Conservation (phyloP, 768 basidiomycete genomes). For the Epithele typhae region DNA sequence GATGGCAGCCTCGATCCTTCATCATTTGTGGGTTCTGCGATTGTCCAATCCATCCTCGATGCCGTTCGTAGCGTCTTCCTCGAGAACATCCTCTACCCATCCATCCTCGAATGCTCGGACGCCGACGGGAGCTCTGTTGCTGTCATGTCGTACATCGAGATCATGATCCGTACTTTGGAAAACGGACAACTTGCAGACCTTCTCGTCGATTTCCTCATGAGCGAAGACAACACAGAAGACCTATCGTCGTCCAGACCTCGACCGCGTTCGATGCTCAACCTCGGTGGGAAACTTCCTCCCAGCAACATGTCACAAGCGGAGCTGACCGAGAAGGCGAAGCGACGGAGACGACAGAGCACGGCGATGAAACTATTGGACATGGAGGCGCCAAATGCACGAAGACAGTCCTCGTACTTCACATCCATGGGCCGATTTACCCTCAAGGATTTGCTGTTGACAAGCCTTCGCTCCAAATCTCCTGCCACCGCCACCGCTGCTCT, state of each 20-base stretch:
- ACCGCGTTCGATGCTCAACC: conserved; percentile 36
- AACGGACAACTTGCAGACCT: conserved; percentile 65
- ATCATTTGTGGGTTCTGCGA: conserved; percentile 68
- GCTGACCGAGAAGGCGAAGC: conserved; percentile 40
- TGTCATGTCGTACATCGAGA: conserved; percentile 92
- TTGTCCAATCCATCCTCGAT: conserved; percentile 79
- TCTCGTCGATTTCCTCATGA: conserved; percentile 75
- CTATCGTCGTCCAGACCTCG: conserved; percentile 43
- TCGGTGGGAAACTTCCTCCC: conserved; percentile 31
- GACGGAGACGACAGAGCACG: conserved; percentile 71
- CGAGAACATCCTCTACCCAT: conserved; percentile 90
- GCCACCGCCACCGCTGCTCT: conserved; percentile 71
- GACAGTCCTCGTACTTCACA: conserved; percentile 78
- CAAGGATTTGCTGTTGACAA: conserved; percentile 82
- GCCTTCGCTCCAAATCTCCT: conserved; percentile 64
- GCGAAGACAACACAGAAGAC: conserved; percentile 73
- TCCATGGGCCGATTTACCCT: conserved; percentile 87
- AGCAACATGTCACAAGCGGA: conserved; percentile 24
- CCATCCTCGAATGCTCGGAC: conserved; percentile 89
- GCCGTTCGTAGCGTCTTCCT: conserved; percentile 84
- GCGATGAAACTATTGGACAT: conserved; percentile 89
- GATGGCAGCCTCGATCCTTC: conserved; percentile 53
- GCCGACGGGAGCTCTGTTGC: conserved; percentile 93
- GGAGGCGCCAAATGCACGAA: conserved; percentile 69
- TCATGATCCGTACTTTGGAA: conserved; percentile 74